Evolutionary conservation across 2,329 filamentous ascomycete genomes (phyloP), one percentile per base, ranked within the genome.

Genomic region (Colletotrichum salicis): DNA sequence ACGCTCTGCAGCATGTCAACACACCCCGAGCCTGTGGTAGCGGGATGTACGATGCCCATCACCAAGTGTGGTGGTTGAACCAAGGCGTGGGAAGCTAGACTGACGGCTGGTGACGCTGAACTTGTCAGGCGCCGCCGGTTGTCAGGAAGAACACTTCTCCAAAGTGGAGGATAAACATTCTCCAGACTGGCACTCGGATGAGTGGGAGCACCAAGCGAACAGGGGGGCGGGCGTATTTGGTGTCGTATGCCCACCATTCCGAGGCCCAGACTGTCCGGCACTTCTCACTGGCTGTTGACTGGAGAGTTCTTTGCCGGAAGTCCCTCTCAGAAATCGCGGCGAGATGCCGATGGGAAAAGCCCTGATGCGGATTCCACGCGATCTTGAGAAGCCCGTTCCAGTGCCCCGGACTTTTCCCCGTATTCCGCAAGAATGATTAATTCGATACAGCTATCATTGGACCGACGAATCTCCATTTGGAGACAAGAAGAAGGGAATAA

Each of bases 281-380:
- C 45, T 70, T 71, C 29, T 51, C 52, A 65, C 64, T 56, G 51
- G 61, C 13, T 62, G 27, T 48, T 10, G 29, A 48, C 65, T 68
- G 70, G 70, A 72, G 70, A 72, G 70, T 72, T 45, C 65, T 72
- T 72, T 72, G 70, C 70, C 70, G 70, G 68, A 48, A 57, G 52
- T 29, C 64, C 57, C 52, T 41, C 33, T 15, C 48, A 6, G 57
- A 48, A 24, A 37, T 22, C 51, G 61, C 41, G 15, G n/a, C 59
- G n/a, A 45, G 27, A 55, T 59, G 51, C 65, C 59, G n/a, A 68
- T 71, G 55, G 48, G 65, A 55, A 59, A 60, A 71, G 59, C 55
- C 68, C 58, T 63, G 54, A 45, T 64, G 54, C 60, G 58, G 61
- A 27, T 24, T 24, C n/a, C 27, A 31, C 22, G 52, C 69, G 24